These are phyloP conservation scores for Madurella mycetomatis DNA, from an alignment of 2,329 filamentous ascomycete species.

Conservation along the genomic window DNA sequence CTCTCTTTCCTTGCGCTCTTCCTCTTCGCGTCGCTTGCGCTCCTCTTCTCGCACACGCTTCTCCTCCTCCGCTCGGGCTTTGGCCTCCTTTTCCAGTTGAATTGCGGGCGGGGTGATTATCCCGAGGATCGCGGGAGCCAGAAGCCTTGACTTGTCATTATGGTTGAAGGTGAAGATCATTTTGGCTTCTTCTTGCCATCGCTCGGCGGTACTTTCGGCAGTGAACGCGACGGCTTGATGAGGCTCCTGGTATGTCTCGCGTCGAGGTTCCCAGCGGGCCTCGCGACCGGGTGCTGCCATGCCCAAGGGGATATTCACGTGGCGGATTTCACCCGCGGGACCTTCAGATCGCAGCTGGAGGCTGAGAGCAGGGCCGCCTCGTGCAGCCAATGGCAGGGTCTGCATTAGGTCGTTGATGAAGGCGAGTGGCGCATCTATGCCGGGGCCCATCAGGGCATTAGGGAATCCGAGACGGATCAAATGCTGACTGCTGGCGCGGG, in stretches of 20 bases:
- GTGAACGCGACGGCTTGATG: conserved; percentile 73
- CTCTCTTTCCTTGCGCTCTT: conserved; percentile 62
- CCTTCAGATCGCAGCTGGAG: conserved; percentile 53
- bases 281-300: conserved; percentile 35
- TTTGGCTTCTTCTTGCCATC: conserved; percentile 87
- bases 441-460: conserved; percentile 40
- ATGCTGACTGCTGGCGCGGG: conserved; percentile 45
- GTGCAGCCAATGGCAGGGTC: conserved; percentile 45
- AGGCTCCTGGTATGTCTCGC: conserved; percentile 55
- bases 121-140: conserved; percentile 66
- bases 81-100: conserved; percentile 69
- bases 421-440: conserved; percentile 48
- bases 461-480: conserved; percentile 52
- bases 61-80: conserved; percentile 54
- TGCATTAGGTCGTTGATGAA: conserved; percentile 55
- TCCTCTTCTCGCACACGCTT: conserved; percentile 55
- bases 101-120: conserved; percentile 79
- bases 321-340: conserved; percentile 47
- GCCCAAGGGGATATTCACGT: conserved; percentile 42
- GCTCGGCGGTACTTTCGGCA: conserved; percentile 63
- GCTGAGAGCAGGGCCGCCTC: conserved; percentile 51
- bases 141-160: conserved; percentile 63
- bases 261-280: conserved; percentile 44
- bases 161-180: conserved; percentile 72
- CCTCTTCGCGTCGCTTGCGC: conserved; percentile 58